These are phyloP conservation scores for Apiotrichum laibachii DNA, from an alignment of 1,284 basidiomycete genomes.

Conservation along the genomic window DNA sequence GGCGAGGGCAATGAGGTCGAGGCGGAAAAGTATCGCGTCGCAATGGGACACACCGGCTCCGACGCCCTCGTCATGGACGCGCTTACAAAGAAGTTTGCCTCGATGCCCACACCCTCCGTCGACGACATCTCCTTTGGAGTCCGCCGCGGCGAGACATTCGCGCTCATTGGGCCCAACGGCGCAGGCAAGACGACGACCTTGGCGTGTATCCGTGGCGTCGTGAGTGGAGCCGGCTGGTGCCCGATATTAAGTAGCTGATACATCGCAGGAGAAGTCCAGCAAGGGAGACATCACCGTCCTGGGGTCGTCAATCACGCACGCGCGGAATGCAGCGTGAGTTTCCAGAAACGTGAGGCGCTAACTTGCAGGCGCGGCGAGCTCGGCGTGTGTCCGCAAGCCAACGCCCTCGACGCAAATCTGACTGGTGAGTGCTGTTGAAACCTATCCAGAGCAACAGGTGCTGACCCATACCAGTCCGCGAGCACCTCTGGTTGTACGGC, in stretches of 20 bases:
- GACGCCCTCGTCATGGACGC: conserved; percentile 65
- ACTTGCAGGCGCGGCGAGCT: conserved; percentile 46
- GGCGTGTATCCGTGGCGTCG: conserved; percentile 35
- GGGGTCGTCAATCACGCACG: conserved; percentile 61
- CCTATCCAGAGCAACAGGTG: neutral
- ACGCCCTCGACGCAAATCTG: conserved; percentile 71
- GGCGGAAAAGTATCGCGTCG: conserved; percentile 58
- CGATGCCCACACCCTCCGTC: conserved; percentile 59
- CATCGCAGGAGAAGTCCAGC: conserved; percentile 54
- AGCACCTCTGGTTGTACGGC: conserved; percentile 60
- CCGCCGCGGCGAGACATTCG: conserved; percentile 63
- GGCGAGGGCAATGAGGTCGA: conserved; percentile 51
- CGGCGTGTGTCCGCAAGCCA: conserved; percentile 78
- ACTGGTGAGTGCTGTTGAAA: conserved; percentile 47
- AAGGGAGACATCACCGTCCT: conserved; percentile 66
- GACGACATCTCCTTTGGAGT: conserved; percentile 72
- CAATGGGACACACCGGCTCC: conserved; percentile 17
- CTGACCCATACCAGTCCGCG: conserved; percentile 55
- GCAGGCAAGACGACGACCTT: conserved; percentile 69
- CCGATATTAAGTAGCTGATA: conserved; percentile 49
- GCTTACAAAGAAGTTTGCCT: conserved; percentile 64
- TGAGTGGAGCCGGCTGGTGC: conserved; percentile 8
- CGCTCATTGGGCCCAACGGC: conserved; percentile 74
- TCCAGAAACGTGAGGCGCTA: neutral
- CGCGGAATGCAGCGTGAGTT: conserved; percentile 62